phyloP scores from a whole-genome alignment of 2,329 filamentous ascomycete genomes.

The Penicillium sp. region DNA sequence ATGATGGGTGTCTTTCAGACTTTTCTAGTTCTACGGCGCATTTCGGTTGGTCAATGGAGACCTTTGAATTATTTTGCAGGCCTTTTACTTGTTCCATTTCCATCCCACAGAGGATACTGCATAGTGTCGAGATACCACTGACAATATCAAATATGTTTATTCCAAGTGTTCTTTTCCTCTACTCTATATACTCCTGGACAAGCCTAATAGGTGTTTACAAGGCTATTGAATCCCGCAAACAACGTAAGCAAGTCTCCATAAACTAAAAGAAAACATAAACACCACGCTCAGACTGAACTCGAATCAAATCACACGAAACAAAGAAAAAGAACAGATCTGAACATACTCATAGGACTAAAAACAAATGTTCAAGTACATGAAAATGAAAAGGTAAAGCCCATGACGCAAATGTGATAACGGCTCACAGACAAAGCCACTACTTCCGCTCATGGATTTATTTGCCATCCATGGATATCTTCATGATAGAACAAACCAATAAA shows the following conservation, averaged over 20 bases:
- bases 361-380: constrained; percentile 2
- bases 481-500: background rate
- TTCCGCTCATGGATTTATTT: background rate
- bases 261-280: constrained; percentile 4
- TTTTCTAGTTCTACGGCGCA: background rate
- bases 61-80: background rate
- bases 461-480: background rate
- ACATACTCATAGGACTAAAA: background rate
- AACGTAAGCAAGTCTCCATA: background rate
- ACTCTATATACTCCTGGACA: background rate
- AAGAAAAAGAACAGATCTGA: background rate
- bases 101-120: background rate
- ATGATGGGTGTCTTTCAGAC: background rate
- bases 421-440: background rate
- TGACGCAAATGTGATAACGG: background rate
- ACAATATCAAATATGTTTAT: background rate
- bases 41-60: background rate
- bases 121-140: background rate
- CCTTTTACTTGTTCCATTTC: background rate
- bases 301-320: constrained; percentile 4
- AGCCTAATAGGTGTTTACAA: background rate
- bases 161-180: background rate
- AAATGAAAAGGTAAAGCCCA: background rate
- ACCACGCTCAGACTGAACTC: background rate
- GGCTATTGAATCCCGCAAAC: background rate